Evolutionary conservation across 768 basidiomycete genomes (phyloP).

Genomic region (Hypsizygus marmoreus): DNA sequence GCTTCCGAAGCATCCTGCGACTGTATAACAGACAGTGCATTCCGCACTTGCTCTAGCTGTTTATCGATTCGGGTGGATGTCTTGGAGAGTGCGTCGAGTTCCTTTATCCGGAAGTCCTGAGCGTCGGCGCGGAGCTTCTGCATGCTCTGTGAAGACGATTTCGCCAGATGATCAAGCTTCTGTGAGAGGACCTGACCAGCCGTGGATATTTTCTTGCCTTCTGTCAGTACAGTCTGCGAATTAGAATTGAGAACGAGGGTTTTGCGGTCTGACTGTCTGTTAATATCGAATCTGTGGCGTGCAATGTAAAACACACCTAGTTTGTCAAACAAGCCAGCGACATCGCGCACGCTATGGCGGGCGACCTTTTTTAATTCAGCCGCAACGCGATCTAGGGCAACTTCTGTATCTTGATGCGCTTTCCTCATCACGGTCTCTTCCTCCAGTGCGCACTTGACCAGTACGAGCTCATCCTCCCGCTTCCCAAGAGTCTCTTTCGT

Average conservation of each 20-base stretch:
- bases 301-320: conserved; percentile 57
- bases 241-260: conserved; percentile 64
- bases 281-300: conserved; percentile 11
- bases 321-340: conserved; percentile 76
- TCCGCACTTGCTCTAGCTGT: conserved; percentile 56
- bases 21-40: conserved; percentile 54
- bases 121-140: conserved; percentile 56
- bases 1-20: conserved; percentile 56
- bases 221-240: conserved; percentile 59
- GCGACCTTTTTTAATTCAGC: conserved; percentile 63
- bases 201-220: conserved; percentile 59
- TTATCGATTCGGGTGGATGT: conserved; percentile 58
- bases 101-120: conserved; percentile 54
- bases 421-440: conserved; percentile 80
- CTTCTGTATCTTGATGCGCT: conserved; percentile 78
- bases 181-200: conserved; percentile 55
- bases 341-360: conserved; percentile 69
- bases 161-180: conserved; percentile 64
- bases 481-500: conserved; percentile 53
- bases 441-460: conserved; percentile 61
- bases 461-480: conserved; percentile 59
- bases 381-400: conserved; percentile 71
- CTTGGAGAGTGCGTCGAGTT: conserved; percentile 52
- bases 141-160: conserved; percentile 54
- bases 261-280: conserved; percentile 64